Base-by-base conservation (phyloP, 257 asterid species). In the Gentiana dahurica region DNA sequence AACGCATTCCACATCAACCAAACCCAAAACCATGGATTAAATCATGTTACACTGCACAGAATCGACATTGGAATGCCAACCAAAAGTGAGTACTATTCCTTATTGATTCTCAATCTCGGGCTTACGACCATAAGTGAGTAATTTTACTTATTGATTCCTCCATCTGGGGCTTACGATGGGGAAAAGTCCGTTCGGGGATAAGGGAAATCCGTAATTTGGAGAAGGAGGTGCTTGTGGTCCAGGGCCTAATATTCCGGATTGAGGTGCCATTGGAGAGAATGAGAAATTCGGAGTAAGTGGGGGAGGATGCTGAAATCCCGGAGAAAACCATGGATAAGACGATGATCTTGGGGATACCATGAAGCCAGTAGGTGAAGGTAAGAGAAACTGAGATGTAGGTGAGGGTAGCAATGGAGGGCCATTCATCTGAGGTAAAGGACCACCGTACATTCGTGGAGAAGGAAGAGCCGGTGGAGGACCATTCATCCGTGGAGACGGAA, bases 51-150 rank as follows among this genome's bases (percentile, higher is more conserved):
- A 24, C 44, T 11, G 62, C 51, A 57, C 48, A 68, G 54, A 63
- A 65, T 55, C 64, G 56, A 53, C 57, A 58, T 49, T 58, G 55
- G 60, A 61, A 53, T 53, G 57, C 78, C 65, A 61, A 62, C 37
- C 61, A 46, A 49, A 24, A 49, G 71, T 73, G 75, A 68, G 74
- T 58, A 73, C 72, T 76, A 67, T 69, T 50, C 61, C 64, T 58
- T 72, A 78, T 71, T 86, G 79, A 65, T 76, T 77, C 94, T 81
- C 97, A 95, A 89, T 71, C 90, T 70, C 63, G 97, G 95, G 68
- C 97, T 86, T 55, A 87, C 63, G 9, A 73, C 24, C 24, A 24
- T 0, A 24, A 49, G 71, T 73, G 75, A 68, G 74, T 58, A 73
- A 73, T 76, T 69, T 69, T 50, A 59, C 64, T 58, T 75, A 78